Evolutionary conservation across 352 stramenopile species (phyloP).

Genomic region (Elongisporangium senticosum): DNA sequence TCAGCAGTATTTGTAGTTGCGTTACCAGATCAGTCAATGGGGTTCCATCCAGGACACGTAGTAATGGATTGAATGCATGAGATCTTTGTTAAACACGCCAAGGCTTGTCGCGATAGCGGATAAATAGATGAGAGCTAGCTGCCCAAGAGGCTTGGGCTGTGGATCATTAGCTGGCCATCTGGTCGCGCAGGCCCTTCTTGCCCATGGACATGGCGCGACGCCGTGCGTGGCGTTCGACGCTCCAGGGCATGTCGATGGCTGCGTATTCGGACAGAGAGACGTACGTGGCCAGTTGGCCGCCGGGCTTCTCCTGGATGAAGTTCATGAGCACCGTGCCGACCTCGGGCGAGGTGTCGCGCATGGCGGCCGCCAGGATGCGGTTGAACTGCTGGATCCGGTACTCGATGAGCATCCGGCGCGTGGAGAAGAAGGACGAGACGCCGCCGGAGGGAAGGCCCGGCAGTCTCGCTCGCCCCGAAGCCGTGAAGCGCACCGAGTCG

Average conservation of each 20-base stretch:
- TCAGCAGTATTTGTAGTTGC: neutral
- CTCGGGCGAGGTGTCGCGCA: constrained; percentile 51
- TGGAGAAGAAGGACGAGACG: constrained; percentile 57
- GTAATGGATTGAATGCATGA: neutral
- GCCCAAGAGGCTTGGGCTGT: no score
- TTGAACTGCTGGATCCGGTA: constrained; percentile 70
- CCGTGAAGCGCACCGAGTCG: constrained; percentile 46
- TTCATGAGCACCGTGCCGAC: constrained; percentile 64
- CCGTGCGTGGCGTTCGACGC: constrained; percentile 52
- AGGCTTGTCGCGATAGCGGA: neutral
- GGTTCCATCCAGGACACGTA: no score
- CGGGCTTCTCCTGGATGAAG: constrained; percentile 77
- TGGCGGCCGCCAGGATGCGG: constrained; percentile 53
- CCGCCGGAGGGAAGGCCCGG: constrained; percentile 46
- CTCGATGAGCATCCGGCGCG: constrained; percentile 51
- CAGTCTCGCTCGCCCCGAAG: constrained; percentile 40
- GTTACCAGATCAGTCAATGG: neutral
- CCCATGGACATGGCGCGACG: constrained; percentile 58
- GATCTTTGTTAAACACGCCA: neutral
- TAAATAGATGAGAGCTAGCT: neutral
- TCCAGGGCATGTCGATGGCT: constrained; percentile 61
- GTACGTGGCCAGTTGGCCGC: constrained; percentile 46
- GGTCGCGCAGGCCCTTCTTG: constrained; percentile 34
- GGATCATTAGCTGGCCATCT: constrained; percentile 3
- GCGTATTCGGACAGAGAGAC: constrained; percentile 72